phyloP scores from a whole-genome alignment of 352 stramenopile genomes.

The Phytophthora idaei region DNA sequence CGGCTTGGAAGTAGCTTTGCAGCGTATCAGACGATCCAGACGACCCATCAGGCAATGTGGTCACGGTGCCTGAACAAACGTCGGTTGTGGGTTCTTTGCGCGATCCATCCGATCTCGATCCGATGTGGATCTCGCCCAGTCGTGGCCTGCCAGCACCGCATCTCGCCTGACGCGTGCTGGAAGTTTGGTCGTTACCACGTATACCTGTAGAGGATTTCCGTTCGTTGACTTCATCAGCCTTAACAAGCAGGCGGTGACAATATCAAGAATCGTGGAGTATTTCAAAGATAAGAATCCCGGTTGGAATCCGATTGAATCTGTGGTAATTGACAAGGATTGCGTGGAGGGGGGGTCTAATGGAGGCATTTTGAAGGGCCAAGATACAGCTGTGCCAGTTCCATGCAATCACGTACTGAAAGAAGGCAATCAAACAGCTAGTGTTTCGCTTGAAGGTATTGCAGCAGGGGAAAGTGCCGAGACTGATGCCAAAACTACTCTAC shows the following conservation, averaged over 20 bases:
- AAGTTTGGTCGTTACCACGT: neutral
- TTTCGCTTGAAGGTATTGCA: conserved; percentile 22
- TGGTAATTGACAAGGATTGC: neutral
- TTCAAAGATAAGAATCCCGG: neutral
- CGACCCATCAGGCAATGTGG: too few relatives aligned
- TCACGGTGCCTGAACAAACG: too few relatives aligned
- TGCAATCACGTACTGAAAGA: conserved; percentile 22
- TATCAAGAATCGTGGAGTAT: neutral
- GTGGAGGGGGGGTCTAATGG: neutral
- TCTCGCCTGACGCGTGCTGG: neutral
- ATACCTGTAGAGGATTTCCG: neutral
- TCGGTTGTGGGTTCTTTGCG: too few relatives aligned
- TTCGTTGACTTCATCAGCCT: neutral
- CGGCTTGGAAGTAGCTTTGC: too few relatives aligned
- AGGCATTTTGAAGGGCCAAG: conserved; percentile 5
- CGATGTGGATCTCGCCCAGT: too few relatives aligned
- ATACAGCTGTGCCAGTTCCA: conserved; percentile 28
- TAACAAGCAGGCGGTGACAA: neutral
- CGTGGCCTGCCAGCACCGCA: too few relatives aligned
- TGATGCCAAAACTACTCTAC: conserved; percentile 18
- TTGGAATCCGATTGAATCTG: too few relatives aligned
- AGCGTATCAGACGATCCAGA: too few relatives aligned
- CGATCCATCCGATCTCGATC: too few relatives aligned
- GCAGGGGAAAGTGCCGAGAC: neutral
- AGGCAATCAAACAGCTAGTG: conserved; percentile 7